Percentiles rank a stretch among this genome's conserved stretches.
Conservation (phyloP, 768 basidiomycete species). For the Boletus rubroflammeus region DNA sequence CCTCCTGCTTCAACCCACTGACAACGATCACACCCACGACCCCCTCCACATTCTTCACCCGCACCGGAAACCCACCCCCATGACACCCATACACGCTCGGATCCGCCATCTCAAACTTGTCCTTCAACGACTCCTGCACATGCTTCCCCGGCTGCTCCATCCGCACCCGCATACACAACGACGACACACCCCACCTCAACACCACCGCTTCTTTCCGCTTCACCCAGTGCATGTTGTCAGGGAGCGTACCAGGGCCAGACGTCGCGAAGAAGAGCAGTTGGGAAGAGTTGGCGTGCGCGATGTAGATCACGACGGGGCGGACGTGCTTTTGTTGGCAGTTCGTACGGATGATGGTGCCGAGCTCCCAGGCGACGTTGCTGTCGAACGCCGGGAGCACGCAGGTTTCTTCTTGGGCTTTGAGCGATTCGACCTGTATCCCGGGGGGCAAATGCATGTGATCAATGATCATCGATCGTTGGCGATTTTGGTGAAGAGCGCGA, state of each 20-base stretch:
- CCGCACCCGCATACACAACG: constrained; percentile 23
- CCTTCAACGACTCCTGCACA: constrained; percentile 9
- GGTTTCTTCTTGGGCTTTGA: constrained; percentile 25
- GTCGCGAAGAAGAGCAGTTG: constrained; percentile 33
- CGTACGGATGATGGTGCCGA: constrained; percentile 28
- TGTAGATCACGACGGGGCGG: constrained; percentile 26
- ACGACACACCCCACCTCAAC: constrained; percentile 30
- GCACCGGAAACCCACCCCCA: constrained; percentile 34
- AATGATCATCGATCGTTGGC: no score
- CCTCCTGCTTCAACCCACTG: constrained; percentile 29
- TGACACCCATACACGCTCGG: constrained; percentile 30
- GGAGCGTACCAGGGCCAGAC: constrained; percentile 27
- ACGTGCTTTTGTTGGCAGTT: constrained; percentile 16
- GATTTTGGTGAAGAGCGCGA: not conserved
- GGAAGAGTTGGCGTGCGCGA: constrained; percentile 27
- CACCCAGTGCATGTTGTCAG: constrained; percentile 33
- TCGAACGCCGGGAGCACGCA: constrained; percentile 29
- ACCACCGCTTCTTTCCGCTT: constrained; percentile 33
- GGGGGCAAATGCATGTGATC: no score
- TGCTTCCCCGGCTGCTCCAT: not conserved
- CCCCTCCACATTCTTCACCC: constrained; percentile 33
- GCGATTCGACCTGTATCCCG: constrained; percentile 11
- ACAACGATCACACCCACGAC: constrained; percentile 36
- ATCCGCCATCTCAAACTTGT: constrained; percentile 24
- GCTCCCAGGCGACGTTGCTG: constrained; percentile 32